Base-by-base conservation (phyloP, 2,329 filamentous ascomycete genomes). In the Trichoderma cornu-damae region DNA sequence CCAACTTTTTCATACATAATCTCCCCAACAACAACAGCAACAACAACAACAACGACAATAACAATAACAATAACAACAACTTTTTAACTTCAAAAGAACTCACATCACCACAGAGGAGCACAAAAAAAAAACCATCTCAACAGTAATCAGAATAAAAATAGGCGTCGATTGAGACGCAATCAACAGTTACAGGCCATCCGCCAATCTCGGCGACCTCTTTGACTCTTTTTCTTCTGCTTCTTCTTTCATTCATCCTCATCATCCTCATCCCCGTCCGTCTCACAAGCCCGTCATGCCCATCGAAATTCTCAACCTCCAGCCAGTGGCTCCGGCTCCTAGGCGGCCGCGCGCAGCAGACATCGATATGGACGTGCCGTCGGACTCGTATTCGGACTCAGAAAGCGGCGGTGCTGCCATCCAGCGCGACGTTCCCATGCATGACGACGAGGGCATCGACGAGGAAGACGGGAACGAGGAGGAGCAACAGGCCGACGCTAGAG, bases 361-460 rank as follows among this genome's bases (percentile, higher is more conserved):
- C 32, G 51, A 59, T 28, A 59, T 55, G 51, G 58, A 60, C 8
- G 67, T 67, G 53, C 70, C 72, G 2, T 75, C 73, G 3, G 73
- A 75, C 50, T 72, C 74, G 0, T 77, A 78, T 57, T 75, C 74
- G 9, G 73, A 73, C 30, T 55, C 52, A 22, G 52, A 38, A 38
- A 47, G 3, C 11, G 77, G 75, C 59, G 78, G 77, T 44, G 77
- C 68, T 14, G 75, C 77, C 51, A 62, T 79, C 6, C 70, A 76
- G 28, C 73, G 74, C 56, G 74, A 79, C 62, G 63, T 77, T 50
- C 67, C 74, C 51, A 80, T 79, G 75, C 67, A 71, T 44, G 71
- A 71, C 12, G 59, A 70, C 40, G 77, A 77, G 65, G 71, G 74
- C 54, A 69, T 71, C 32, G 66, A 69, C 49, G 67, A 67, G 49